These are phyloP conservation scores for Dendrobium officinale DNA, from an alignment of 106 monocot genomes.

Conservation along the genomic window DNA sequence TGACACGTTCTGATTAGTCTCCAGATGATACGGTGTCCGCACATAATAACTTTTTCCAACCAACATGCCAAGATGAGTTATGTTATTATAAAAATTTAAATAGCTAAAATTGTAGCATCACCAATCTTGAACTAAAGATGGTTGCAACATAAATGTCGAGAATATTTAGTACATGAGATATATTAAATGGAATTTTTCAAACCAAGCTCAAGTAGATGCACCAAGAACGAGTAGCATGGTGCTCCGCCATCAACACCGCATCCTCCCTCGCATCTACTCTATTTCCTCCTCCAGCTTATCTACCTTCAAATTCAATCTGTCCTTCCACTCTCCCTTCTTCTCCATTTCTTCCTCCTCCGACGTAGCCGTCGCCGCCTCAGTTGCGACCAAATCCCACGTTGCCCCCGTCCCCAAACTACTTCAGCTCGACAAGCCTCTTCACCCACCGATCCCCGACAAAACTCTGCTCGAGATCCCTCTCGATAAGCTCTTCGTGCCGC, in stretches of 20 bases:
- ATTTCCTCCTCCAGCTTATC: background rate
- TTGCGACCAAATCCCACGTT: background rate
- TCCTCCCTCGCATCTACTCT: background rate
- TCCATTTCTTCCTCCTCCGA: background rate
- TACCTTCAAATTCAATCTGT: background rate
- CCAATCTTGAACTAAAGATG: too few species aligned
- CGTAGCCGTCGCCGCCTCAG: background rate
- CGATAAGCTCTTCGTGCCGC: conserved; percentile 81
- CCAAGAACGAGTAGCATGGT: background rate
- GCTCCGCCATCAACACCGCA: conserved; percentile 3
- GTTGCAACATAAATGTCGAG: too few species aligned
- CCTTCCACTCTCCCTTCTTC: background rate
- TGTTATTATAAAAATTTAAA: too few species aligned
- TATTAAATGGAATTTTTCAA: too few species aligned
- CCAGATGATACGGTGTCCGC: too few species aligned
- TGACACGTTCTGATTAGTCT: too few species aligned
- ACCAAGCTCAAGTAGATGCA: too few species aligned
- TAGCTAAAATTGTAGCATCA: too few species aligned
- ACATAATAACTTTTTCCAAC: too few species aligned
- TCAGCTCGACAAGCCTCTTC: background rate
- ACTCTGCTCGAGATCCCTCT: conserved; percentile 38
- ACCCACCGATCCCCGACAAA: background rate
- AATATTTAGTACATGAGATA: too few species aligned
- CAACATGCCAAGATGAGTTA: too few species aligned
- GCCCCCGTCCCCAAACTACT: background rate